Base-by-base conservation (phyloP, 2,329 filamentous ascomycete genomes). In the Tolypocladium sp. region DNA sequence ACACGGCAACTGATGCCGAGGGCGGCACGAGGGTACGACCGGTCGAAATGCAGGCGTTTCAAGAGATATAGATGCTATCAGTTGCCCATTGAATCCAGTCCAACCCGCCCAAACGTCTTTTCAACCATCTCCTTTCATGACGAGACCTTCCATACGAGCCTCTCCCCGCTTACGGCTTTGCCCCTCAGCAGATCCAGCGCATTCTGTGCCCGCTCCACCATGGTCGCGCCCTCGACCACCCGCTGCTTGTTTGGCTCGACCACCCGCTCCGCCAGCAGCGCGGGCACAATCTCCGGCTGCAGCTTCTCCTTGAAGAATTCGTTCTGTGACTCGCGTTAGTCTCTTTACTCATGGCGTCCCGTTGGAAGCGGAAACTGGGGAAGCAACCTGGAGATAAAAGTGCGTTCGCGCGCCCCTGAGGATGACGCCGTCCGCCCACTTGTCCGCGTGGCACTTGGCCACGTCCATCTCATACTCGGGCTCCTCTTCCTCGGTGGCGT, bases 391-490 rank as follows among this genome's bases (percentile, higher is more conserved):
- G 17, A 70, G 63, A 55, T 71, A 71, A 53, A 66, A 66, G 41
- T 70, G 68, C 2, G 68, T 70, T 12, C 68, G 83, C 9, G 86
- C 83, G 4, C 84, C 84, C 25, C 70, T 73, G 3, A 76, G 70
- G 12, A 76, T 68, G 1, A 86, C 82, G 0, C 80, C 83, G 3
- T 80, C 73, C 4, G 71, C 72, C 83, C 83, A 86, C 40, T 74
- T 63, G 0, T 65, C 73, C 1, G 60, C 49, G 8, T 76, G 73
- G 13, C 69, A 73, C 9, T 70, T 70, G n/a, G 63, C 53, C 1
- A 77, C 77, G 56, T 84, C 80, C 79, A 84, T 82, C 41, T 74
- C 74, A 58, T 84, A 86, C 61, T 79, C 74, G 0, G 84, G 83
- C 60, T 69, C 72, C 22, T 76, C 70, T 1, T 71, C 73, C 5